Base-by-base conservation (phyloP, 441 rosid species). In the Brassica hybrid region DNA sequence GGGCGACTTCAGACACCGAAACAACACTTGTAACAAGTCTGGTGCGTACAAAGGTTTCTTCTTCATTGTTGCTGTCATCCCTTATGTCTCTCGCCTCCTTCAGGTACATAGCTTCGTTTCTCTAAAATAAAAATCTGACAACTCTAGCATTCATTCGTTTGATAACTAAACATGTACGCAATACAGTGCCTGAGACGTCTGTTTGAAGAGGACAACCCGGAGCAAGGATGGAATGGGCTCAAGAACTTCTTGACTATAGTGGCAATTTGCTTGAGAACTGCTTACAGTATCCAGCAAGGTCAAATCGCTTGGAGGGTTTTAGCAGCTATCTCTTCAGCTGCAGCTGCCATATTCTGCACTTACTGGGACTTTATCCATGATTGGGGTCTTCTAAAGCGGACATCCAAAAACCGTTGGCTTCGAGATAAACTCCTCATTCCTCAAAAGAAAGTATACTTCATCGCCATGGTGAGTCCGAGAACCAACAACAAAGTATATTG, bases 371-470 rank as follows among this genome's bases (percentile, higher is more conserved):
- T 92, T 25, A 83, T 90, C 16, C 21, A 78, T 10, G 94, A 91
- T 25, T 94, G 98, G 98, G 97, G 95, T 13, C 89, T 92, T 43
- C 87, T 94, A 2, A 84, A 86, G 34, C 72, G 80, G 6, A 38
- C 77, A 16, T 88, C 93, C 12, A 88, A 86, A 76, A 94, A 90
- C 84, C 82, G 79, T 0, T 92, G 94, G 92, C 82, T 92, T 67
- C 86, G 97, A 72, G 97, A 94, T 84, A 88, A 94, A 72, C 97
- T 94, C 68, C 86, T 90, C 16, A 21, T 91, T 30, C 89, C 90
- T 61, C 69, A 84, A 72, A 89, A 85, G 57, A 79, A 74, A 32
- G 83, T 88, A 1, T 90, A 94, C 71, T 92, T 68, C 71, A 64
- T 64, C 3, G 94, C 92, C 4, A 90, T 91, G 88, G 94, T 90